Conservation (phyloP, 2,329 filamentous ascomycete genomes). For the Trichoderma sp. region DNA sequence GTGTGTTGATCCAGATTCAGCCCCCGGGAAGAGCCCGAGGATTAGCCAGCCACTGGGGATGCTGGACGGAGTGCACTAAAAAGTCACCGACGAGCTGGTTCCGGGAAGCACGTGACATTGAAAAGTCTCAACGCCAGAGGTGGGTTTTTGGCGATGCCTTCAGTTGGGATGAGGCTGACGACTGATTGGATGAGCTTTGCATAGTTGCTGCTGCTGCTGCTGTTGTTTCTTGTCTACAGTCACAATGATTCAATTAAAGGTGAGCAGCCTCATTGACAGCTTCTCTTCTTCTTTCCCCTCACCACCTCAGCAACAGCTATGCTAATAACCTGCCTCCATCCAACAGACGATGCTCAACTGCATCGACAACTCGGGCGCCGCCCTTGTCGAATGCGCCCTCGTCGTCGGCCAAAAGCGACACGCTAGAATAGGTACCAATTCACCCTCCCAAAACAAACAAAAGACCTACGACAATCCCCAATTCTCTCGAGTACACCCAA, state of each 20-base stretch:
- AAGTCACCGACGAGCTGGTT: neutral
- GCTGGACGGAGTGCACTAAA: neutral
- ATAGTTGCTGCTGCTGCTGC: neutral
- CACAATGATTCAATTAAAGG: slow-evolving; percentile 93
- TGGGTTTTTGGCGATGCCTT: neutral
- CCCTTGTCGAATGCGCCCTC: slow-evolving; percentile 93
- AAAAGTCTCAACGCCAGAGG: slow-evolving; percentile 11
- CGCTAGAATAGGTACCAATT: slow-evolving; percentile 74
- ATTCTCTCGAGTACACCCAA: neutral
- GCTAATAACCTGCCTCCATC: neutral
- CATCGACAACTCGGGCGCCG: slow-evolving; percentile 99
- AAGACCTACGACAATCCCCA: neutral
- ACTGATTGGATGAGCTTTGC: neutral
- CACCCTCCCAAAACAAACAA: no score
- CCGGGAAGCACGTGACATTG: slow-evolving; percentile 13
- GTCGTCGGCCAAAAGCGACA: slow-evolving; percentile 86
- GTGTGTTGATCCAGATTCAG: neutral
- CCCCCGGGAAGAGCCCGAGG: neutral
- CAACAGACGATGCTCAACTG: slow-evolving; percentile 90
- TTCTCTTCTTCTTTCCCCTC: no score
- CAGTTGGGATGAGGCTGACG: neutral
- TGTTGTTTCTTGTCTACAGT: slow-evolving; percentile 8
- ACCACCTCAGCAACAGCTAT: neutral
- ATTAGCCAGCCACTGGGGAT: slow-evolving; percentile 7
- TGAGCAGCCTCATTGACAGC: slow-evolving; percentile 28